Evolutionary conservation across 2,329 filamentous ascomycete genomes (phyloP).

Genomic region (Trichoderma hamatum): DNA sequence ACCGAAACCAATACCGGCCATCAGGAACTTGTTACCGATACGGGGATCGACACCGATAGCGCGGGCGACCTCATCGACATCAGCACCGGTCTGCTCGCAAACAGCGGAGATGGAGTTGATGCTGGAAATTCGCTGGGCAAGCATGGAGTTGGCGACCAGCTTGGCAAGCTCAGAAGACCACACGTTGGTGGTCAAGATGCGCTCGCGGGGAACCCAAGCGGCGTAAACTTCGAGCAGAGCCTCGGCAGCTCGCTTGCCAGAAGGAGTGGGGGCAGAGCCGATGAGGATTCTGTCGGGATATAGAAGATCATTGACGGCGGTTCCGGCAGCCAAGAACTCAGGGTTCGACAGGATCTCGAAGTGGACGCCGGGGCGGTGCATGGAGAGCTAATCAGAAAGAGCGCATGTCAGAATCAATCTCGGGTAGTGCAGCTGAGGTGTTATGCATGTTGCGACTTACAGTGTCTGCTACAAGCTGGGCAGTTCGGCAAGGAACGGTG

Average conservation of each 20-base stretch:
- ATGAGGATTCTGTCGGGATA: slow-evolving; percentile 75
- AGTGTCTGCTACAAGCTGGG: slow-evolving; percentile 68
- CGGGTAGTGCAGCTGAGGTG: neutral
- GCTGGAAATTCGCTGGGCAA: slow-evolving; percentile 78
- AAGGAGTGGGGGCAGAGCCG: slow-evolving; percentile 64
- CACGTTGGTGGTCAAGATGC: slow-evolving; percentile 72
- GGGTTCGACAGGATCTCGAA: slow-evolving; percentile 82
- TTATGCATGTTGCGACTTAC: slow-evolving; percentile 47
- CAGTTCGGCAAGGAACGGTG: slow-evolving; percentile 76
- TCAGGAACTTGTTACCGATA: slow-evolving; percentile 73
- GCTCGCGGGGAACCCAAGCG: slow-evolving; percentile 67
- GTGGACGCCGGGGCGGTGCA: slow-evolving; percentile 62
- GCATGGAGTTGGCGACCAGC: slow-evolving; percentile 77
- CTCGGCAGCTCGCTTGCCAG: slow-evolving; percentile 64
- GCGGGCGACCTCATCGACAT: slow-evolving; percentile 71
- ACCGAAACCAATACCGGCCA: slow-evolving; percentile 76
- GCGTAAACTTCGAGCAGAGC: slow-evolving; percentile 68
- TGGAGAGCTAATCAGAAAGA: slow-evolving; percentile 49
- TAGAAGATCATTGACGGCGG: slow-evolving; percentile 71
- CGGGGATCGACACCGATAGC: slow-evolving; percentile 70
- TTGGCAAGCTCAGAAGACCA: slow-evolving; percentile 81
- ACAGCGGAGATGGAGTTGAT: slow-evolving; percentile 82
- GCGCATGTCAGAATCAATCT: neutral
- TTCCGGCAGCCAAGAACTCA: slow-evolving; percentile 79
- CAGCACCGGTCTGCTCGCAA: slow-evolving; percentile 74